These are phyloP conservation scores for Streptanthus diversifolius DNA, from an alignment of 345 rosid genomes.

Conservation along the genomic window DNA sequence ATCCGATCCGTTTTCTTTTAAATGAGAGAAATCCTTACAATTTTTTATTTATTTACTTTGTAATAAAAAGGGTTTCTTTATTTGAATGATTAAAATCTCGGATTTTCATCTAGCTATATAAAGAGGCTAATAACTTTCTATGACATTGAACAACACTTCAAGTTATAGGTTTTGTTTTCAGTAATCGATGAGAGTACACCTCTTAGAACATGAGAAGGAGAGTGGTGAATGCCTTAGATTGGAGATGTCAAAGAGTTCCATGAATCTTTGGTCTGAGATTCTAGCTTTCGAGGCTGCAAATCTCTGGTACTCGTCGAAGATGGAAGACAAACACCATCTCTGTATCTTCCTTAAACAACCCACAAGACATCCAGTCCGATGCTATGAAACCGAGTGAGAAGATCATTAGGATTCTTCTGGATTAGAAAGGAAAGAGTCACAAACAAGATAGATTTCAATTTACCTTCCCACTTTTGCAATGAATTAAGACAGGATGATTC, in stretches of 20 bases:
- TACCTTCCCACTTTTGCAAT: constrained; percentile 88
- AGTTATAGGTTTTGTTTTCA: not conserved
- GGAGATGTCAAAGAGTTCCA: constrained; percentile 60
- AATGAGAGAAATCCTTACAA: not conserved
- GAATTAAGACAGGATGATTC: constrained; percentile 72
- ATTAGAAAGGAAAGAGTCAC: not conserved
- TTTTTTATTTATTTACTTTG: not conserved
- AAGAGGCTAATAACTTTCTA: not conserved
- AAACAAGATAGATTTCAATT: not conserved
- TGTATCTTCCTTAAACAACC: constrained; percentile 77
- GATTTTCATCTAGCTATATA: not conserved
- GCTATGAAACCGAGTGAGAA: constrained; percentile 39
- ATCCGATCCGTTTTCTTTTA: not conserved
- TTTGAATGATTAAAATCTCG: not conserved
- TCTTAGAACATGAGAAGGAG: constrained; percentile 45
- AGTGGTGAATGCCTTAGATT: constrained; percentile 46
- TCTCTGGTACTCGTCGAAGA: constrained; percentile 75
- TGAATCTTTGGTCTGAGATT: constrained; percentile 67
- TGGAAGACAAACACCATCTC: constrained; percentile 70
- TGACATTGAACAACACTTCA: not conserved
- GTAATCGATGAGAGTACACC: constrained; percentile 11
- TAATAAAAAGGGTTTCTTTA: not conserved
- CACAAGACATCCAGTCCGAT: constrained; percentile 70
- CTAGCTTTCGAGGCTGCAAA: constrained; percentile 67
- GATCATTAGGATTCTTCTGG: not conserved